Evolutionary conservation across 148 eudicot species (phyloP), one percentile per base, ranked within the genome.

Genomic region (Bassia scoparia): DNA sequence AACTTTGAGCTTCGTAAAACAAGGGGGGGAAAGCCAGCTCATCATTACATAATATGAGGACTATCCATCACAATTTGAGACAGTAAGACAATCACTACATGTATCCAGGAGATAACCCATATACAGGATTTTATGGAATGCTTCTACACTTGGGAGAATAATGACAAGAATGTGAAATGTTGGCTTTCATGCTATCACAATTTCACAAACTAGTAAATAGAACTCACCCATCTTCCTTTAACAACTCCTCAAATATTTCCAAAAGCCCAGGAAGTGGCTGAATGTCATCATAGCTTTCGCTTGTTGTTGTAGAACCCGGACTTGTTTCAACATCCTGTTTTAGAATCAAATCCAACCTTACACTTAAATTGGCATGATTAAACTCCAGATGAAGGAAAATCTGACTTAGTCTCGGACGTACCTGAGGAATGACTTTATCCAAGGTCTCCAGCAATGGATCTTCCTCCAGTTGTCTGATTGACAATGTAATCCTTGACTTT

Each of bases 361-460:
- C 52, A n/a, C 58, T 72, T 68, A 31, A 56, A 63, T 50, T 38
- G n/a, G 34, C 24, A 15, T 17, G 49, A 58, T 35, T 53, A 30
- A 27, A 10, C 55, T 44, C 21, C 10, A 11, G 27, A 46, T 24
- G 43, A 37, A 63, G 61, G 48, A 21, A 38, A 46, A 58, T n/a
- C 30, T 46, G 23, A 53, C 26, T 66, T 43, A 4, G 24, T 29
- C 35, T 61, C 34, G 18, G 56, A 48, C 81, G 62, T 69, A 95
- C 98, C 93, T 91, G 91, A 80, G 91, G 92, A 80, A 95, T 91
- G 18, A 91, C 97, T 86, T 91, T 91, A 54, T 95, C 98, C 77
- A 91, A 76, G 58, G 96, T 95, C 84, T 95, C 97, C n/a, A 87
- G 58, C 24, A 95, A 83, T 44, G 98, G 98, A 76, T 95, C 98